Conservation (phyloP, 768 basidiomycete genomes). For the Cystofilobasidium bisporidii region DNA sequence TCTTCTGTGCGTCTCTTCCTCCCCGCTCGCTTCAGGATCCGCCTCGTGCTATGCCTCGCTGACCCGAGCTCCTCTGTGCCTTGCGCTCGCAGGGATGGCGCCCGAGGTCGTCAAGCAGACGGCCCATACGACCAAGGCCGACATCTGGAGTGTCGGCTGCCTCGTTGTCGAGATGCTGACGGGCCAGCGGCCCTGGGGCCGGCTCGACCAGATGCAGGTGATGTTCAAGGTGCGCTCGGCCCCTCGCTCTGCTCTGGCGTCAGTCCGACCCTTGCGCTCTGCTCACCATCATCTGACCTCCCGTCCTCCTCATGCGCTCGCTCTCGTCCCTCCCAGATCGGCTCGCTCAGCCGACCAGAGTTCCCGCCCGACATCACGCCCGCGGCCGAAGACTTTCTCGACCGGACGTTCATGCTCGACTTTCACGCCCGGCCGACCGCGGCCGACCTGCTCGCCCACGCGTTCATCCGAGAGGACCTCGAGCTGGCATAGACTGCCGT, state of each 20-base stretch:
- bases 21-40: too few relatives aligned
- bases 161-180: slow-evolving; percentile 95
- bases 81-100: slow-evolving; percentile 18
- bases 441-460: slow-evolving; percentile 59
- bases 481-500: too few relatives aligned
- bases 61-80: neutral
- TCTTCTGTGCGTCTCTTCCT: slow-evolving; percentile 51
- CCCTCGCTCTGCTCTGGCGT: too few relatives aligned
- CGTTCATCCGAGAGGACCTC: slow-evolving; percentile 50
- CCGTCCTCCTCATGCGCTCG: slow-evolving; percentile 20
- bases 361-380: slow-evolving; percentile 84
- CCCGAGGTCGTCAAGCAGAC: slow-evolving; percentile 73
- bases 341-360: slow-evolving; percentile 73
- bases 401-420: slow-evolving; percentile 77
- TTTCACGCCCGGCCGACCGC: slow-evolving; percentile 72
- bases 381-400: slow-evolving; percentile 79
- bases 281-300: neutral
- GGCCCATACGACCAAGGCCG: slow-evolving; percentile 79
- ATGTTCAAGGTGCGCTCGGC: slow-evolving; percentile 76
- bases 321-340: slow-evolving; percentile 53
- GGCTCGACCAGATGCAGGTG: slow-evolving; percentile 96
- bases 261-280: too few relatives aligned
- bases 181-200: slow-evolving; percentile 89
- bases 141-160: slow-evolving; percentile 95
- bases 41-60: neutral